A percentile compares a stretch with the other conserved stretches of the same genome.
Evolutionary conservation across 768 basidiomycete genomes (phyloP).

Genomic region (Holtermanniella nyarrowii): DNA sequence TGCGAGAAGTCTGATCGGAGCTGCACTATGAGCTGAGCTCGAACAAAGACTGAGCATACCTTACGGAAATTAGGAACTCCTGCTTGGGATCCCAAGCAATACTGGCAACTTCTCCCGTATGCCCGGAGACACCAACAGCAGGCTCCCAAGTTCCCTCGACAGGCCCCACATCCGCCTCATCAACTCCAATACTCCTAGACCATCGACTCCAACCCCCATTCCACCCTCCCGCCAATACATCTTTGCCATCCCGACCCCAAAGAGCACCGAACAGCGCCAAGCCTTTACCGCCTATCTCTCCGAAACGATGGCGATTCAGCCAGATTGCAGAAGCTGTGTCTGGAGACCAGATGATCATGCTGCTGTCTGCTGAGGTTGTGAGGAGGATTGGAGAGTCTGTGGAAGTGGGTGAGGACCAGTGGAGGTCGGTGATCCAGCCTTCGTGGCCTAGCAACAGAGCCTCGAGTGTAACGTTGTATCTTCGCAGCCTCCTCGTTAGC

Average conservation of each 20-base stretch:
- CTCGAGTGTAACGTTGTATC: constrained; percentile 78
- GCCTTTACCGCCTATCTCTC: constrained; percentile 75
- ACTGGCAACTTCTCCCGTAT: constrained; percentile 66
- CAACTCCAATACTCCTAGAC: constrained; percentile 40
- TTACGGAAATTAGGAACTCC: constrained; percentile 72
- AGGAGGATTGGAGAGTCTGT: constrained; percentile 51
- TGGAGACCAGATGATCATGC: constrained; percentile 72
- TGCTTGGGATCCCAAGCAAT: constrained; percentile 79
- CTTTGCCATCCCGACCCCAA: constrained; percentile 57
- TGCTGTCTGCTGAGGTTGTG: constrained; percentile 92
- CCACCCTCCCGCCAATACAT: constrained; percentile 84
- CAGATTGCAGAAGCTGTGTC: constrained; percentile 49
- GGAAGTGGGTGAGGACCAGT: constrained; percentile 55
- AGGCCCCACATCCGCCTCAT: constrained; percentile 32
- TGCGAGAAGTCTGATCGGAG: constrained; percentile 80
- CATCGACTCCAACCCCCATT: constrained; percentile 88
- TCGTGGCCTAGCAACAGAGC: constrained; percentile 95
- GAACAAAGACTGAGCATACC: constrained; percentile 47
- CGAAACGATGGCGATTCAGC: constrained; percentile 84
- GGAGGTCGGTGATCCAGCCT: constrained; percentile 75
- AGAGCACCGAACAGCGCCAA: constrained; percentile 87
- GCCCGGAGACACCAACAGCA: constrained; percentile 70
- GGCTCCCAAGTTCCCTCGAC: constrained; percentile 54
- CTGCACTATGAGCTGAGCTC: constrained; percentile 41
- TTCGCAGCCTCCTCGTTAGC: constrained; percentile 34